These are phyloP conservation scores for Russula lepida DNA, from an alignment of 768 basidiomycete species.

Conservation along the genomic window DNA sequence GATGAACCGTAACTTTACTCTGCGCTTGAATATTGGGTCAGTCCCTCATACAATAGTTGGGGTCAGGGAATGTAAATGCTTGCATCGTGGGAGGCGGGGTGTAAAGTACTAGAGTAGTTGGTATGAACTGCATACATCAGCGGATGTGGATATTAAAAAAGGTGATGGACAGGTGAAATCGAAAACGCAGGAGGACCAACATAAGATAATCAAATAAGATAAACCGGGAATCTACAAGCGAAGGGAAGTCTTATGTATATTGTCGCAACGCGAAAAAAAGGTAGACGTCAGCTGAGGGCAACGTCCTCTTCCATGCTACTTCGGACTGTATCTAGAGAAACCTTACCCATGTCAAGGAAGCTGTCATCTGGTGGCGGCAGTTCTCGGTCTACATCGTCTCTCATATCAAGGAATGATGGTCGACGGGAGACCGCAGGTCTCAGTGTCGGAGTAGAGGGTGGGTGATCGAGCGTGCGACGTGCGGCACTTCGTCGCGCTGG, in stretches of 20 bases:
- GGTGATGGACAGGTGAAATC: neutral
- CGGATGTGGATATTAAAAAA: slow-evolving; percentile 4
- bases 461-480: slow-evolving; percentile 11
- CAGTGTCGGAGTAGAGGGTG: slow-evolving; percentile 7
- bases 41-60: neutral
- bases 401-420: slow-evolving; percentile 68
- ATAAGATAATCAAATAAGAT: slow-evolving; percentile 17
- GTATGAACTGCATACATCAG: slow-evolving; percentile 1
- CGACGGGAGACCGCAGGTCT: slow-evolving; percentile 53
- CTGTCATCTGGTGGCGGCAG: slow-evolving; percentile 27
- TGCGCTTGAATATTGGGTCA: neutral
- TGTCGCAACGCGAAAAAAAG: neutral
- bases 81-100: neutral
- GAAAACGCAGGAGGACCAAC: neutral
- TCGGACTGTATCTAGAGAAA: slow-evolving; percentile 34
- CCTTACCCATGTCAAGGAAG: slow-evolving; percentile 36
- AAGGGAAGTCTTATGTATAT: neutral
- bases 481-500: slow-evolving; percentile 21
- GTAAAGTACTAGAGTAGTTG: slow-evolving; percentile 9
- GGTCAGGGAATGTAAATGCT: neutral
- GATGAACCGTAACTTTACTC: neutral
- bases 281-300: neutral
- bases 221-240: slow-evolving; percentile 1
- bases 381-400: slow-evolving; percentile 27
- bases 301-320: slow-evolving; percentile 28